Evolutionary conservation across 2,329 filamentous ascomycete genomes (phyloP).

Genomic region (Albophoma yamanashiensis): DNA sequence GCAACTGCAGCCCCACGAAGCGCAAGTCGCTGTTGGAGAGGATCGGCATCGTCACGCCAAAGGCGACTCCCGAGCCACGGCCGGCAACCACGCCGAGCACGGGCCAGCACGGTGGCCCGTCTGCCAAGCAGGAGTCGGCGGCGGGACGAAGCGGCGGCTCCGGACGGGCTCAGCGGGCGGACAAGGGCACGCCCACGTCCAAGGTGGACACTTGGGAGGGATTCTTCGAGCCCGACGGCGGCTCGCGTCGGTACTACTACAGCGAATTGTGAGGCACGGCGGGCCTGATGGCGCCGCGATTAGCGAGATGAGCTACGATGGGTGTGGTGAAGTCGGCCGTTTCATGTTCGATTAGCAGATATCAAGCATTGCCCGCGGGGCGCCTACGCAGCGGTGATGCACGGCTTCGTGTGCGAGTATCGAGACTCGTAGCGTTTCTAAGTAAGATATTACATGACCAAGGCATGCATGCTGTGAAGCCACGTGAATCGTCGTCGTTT

Average conservation of each 20-base stretch:
- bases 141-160: background rate
- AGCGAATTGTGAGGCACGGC: background rate
- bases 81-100: background rate
- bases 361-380: background rate
- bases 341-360: conserved; percentile 5
- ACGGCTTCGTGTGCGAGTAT: background rate
- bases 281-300: background rate
- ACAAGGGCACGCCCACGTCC: background rate
- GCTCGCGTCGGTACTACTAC: conserved; percentile 3
- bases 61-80: background rate
- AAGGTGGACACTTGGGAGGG: conserved; percentile 8
- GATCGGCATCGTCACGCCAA: conserved; percentile 3
- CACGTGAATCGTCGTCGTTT: background rate
- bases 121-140: background rate
- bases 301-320: background rate
- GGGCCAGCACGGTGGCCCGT: background rate
- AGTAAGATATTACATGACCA: background rate
- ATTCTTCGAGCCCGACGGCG: conserved; percentile 3
- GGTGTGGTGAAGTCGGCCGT: background rate
- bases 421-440: background rate
- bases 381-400: background rate
- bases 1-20: conserved; percentile 5
- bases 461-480: background rate
- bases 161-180: background rate
- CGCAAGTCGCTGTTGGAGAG: conserved; percentile 9